Conservation (phyloP, 805 yeast species). For the Zygosaccharomyces kombuchaensis region DNA sequence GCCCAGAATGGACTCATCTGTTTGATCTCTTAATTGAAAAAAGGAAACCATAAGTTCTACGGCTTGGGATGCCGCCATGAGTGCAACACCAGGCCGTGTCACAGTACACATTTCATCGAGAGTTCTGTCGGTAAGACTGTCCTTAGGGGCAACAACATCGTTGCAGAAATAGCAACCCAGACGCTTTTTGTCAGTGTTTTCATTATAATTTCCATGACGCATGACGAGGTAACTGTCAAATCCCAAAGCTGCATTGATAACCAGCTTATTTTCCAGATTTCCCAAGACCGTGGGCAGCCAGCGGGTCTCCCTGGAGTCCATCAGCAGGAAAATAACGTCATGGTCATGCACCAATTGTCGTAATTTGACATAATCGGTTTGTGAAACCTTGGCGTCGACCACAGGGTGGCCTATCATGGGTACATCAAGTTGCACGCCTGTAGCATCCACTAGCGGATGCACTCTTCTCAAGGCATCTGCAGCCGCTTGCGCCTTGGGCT, state of each 20-base stretch:
- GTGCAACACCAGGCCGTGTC: conserved; percentile 93
- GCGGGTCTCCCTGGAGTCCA: conserved; percentile 94
- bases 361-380: conserved; percentile 49
- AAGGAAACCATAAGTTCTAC: conserved; percentile 77
- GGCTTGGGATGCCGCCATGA: conserved; percentile 79
- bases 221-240: conserved; percentile 90
- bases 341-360: conserved; percentile 53
- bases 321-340: conserved; percentile 73
- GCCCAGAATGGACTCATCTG: conserved; percentile 49
- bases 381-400: conserved; percentile 49
- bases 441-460: conserved; percentile 69
- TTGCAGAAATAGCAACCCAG: conserved; percentile 95
- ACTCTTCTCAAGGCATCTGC: conserved; percentile 66
- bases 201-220: conserved; percentile 70
- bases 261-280: conserved; percentile 60
- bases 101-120: conserved; percentile 99
- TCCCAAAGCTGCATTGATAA: conserved; percentile 90
- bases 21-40: conserved; percentile 54
- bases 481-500: conserved; percentile 72
- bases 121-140: conserved; percentile 80
- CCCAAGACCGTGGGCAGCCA: conserved; percentile 96
- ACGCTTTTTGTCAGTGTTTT: conserved; percentile 32
- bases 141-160: conserved; percentile 91
- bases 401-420: conserved; percentile 97
- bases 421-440: conserved; percentile 65